phyloP scores from a whole-genome alignment of 345 rosid species.

The Turnera subulata region DNA sequence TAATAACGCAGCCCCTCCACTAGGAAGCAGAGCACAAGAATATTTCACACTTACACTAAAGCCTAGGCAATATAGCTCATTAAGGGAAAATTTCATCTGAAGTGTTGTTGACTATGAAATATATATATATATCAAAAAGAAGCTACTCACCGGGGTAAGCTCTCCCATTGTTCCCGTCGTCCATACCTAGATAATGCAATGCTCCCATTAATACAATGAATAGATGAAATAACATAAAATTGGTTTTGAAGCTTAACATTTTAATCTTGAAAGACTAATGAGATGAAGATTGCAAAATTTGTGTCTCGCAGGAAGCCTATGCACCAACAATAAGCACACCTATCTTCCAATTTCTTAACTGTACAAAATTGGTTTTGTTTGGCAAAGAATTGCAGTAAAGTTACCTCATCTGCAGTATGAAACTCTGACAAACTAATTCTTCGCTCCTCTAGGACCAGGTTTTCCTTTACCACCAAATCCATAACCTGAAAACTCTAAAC shows the following conservation, averaged over 20 bases:
- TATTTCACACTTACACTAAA: too few species aligned
- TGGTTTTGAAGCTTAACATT: too few species aligned
- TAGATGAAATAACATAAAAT: background rate
- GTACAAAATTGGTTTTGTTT: too few species aligned
- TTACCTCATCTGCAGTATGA: slow-evolving; percentile 87
- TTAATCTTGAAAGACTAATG: too few species aligned
- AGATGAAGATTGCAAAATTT: too few species aligned
- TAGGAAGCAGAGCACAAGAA: too few species aligned
- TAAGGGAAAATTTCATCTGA: too few species aligned
- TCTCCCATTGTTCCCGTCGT: slow-evolving; percentile 97
- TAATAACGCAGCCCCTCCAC: too few species aligned
- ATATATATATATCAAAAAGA: background rate
- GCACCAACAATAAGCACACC: too few species aligned
- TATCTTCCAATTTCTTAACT: too few species aligned
- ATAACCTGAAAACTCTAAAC: slow-evolving; percentile 50
- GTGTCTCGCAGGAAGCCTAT: too few species aligned
- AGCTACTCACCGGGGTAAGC: slow-evolving; percentile 58
- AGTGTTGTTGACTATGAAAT: background rate
- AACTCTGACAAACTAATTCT: slow-evolving; percentile 78
- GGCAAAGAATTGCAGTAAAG: background rate
- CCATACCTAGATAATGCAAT: slow-evolving; percentile 57
- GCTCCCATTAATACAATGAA: background rate
- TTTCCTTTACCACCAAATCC: slow-evolving; percentile 74
- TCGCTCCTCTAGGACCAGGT: slow-evolving; percentile 57
- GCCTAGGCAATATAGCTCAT: too few species aligned